phyloP scores from a whole-genome alignment of 1,139 yeast genomes.

The Magnusiomyces starmeri region DNA sequence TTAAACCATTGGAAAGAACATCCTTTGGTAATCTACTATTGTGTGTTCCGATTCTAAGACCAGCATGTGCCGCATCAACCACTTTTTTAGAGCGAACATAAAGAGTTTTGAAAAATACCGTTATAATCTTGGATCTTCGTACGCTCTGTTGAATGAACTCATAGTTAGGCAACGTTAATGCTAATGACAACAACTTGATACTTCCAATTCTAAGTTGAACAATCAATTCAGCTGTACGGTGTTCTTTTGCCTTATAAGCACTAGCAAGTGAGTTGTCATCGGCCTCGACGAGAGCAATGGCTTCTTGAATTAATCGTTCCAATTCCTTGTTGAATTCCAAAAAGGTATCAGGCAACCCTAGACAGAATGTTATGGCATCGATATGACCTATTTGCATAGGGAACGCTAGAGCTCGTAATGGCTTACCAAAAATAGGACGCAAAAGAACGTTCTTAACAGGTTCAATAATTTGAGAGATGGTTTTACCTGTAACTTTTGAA shows the following conservation, averaged over 20 bases:
- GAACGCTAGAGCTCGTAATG: conserved; percentile 90
- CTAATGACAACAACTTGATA: conserved; percentile 72
- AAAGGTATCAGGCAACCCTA: conserved; percentile 73
- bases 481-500: conserved; percentile 60
- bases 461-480: conserved; percentile 66
- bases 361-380: conserved; percentile 89
- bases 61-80: conserved; percentile 88
- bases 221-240: conserved; percentile 80
- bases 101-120: conserved; percentile 90
- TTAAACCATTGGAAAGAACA: conserved; percentile 79
- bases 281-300: conserved; percentile 91
- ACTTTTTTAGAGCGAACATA: conserved; percentile 80
- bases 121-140: conserved; percentile 76
- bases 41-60: conserved; percentile 77
- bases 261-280: conserved; percentile 93
- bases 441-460: conserved; percentile 77
- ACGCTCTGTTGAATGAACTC: conserved; percentile 67
- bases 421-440: conserved; percentile 94
- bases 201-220: conserved; percentile 85
- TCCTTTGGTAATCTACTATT: conserved; percentile 90
- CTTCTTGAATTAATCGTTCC: conserved; percentile 77
- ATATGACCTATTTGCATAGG: conserved; percentile 98
- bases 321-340: conserved; percentile 83
- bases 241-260: conserved; percentile 76
- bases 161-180: conserved; percentile 47